These are phyloP conservation scores for Aspergillus alliaceus DNA, from an alignment of 2,329 filamentous ascomycete genomes.

Conservation along the genomic window DNA sequence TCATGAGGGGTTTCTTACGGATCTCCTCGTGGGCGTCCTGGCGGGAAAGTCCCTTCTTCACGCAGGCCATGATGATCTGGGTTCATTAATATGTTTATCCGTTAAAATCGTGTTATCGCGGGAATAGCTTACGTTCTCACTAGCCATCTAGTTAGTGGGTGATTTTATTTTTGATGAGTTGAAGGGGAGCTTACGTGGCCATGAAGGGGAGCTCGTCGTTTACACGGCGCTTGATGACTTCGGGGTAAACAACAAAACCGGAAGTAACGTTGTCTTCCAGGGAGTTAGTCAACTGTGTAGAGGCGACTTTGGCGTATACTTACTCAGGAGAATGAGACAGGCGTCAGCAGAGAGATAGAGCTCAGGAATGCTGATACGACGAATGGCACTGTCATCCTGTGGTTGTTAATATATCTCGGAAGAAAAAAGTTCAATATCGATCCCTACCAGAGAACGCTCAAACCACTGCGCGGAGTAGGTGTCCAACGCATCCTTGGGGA, in stretches of 20 bases:
- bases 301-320: conserved; percentile 8
- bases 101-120: background rate
- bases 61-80: conserved; percentile 74
- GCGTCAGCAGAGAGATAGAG: conserved; percentile 68
- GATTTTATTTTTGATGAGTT: background rate
- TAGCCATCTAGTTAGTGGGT: conserved; percentile 21
- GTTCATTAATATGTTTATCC: conserved; percentile 36
- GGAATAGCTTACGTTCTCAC: conserved; percentile 33
- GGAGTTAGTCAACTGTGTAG: background rate
- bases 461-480: conserved; percentile 75
- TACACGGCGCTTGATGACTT: conserved; percentile 66
- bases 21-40: conserved; percentile 89
- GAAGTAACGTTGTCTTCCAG: conserved; percentile 62
- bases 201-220: conserved; percentile 84
- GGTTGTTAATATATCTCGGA: conserved; percentile 6
- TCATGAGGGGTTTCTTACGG: conserved; percentile 42
- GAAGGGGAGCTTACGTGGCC: conserved; percentile 56
- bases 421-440: background rate
- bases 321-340: conserved; percentile 42
- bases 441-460: conserved; percentile 63
- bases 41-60: conserved; percentile 67
- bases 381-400: conserved; percentile 69
- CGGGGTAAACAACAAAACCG: conserved; percentile 77
- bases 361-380: conserved; percentile 60
- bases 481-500: conserved; percentile 59